phyloP scores from a whole-genome alignment of 2,329 filamentous ascomycete genomes.

The Diaporthe ilicicola region DNA sequence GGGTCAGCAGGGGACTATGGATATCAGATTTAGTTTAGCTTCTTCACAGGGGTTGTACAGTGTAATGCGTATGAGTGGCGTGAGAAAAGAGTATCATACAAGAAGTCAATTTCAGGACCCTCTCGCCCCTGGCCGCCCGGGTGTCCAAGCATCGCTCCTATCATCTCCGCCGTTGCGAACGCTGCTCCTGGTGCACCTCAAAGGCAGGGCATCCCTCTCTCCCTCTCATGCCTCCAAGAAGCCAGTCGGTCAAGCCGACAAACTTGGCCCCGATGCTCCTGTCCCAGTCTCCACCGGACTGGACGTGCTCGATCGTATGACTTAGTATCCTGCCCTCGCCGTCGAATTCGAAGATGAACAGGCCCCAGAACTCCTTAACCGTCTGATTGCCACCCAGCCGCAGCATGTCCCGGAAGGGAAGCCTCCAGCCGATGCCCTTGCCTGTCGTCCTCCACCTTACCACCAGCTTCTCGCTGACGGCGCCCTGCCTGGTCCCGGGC shows the following conservation, averaged over 20 bases:
- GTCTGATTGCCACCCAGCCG: conserved; percentile 47
- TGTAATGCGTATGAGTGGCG: conserved; percentile 30
- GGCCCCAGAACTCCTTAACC: conserved; percentile 81
- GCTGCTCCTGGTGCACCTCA: conserved; percentile 28
- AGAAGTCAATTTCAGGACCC: neutral
- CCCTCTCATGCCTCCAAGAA: conserved; percentile 78
- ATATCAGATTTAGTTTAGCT: conserved; percentile 16
- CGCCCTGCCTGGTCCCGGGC: conserved; percentile 60
- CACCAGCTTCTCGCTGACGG: conserved; percentile 79
- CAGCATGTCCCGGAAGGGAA: conserved; percentile 37
- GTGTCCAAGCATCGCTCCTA: neutral
- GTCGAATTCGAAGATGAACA: conserved; percentile 98
- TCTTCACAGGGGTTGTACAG: neutral
- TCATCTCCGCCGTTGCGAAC: conserved; percentile 27
- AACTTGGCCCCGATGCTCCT: conserved; percentile 81
- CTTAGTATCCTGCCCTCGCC: conserved; percentile 81
- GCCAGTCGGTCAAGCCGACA: conserved; percentile 92
- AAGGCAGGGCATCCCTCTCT: conserved; percentile 38
- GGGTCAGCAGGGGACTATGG: neutral
- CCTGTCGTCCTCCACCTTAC: conserved; percentile 85
- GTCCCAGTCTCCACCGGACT: conserved; percentile 85
- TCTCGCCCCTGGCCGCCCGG: conserved; percentile 6
- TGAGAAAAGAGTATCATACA: conserved; percentile 21
- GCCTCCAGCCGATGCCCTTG: conserved; percentile 48
- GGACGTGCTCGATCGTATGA: conserved; percentile 94